Evolutionary conservation across 345 rosid species (phyloP), one percentile per base, ranked within the genome.

Genomic region (Euphorbia peplus): DNA sequence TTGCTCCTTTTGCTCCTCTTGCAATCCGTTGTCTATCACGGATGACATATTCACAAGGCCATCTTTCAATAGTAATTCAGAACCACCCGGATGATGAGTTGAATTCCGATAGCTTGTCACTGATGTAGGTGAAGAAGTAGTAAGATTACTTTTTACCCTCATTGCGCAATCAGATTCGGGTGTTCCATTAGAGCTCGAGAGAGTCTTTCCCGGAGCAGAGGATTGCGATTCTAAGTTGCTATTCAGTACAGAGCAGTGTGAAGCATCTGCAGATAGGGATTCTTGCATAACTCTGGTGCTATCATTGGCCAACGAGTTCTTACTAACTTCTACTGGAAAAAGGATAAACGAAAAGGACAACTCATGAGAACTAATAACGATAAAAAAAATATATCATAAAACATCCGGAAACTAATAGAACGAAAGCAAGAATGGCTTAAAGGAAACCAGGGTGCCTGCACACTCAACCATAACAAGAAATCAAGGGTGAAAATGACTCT

Each of bases 1-100:
- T 16, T 3, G 70, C 68, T 82, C 83, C 30, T 74, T 68, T 32
- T 78, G 76, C 29, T 82, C 81, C 52, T 77, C 79, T 0, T 80
- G 71, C 32, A 79, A 25, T 24, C 73, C 72, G 55, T 28, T 9
- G 18, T 54, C 59, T 0, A 14, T 44, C 18, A 5, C 18, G 12
- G 69, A 60, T 10, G 71, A 56, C 12, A 24, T 63, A 30, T 61
- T 60, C n/a, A 48, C 24, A 18, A 73, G 72, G 51, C 80, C 75
- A 68, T 64, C 70, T n/a, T 71, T 64, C 56, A 69, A 62, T 47
- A 51, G n/a, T 28, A 63, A 52, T 62, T 73, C 73, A 35, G 60
- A 62, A 72, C 63, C 74, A 14, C 18, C 60, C 5, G 22, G 2
- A 46, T 8, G 30, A 25, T 19, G n/a, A n/a, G n/a, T n/a, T n/a